phyloP scores from a whole-genome alignment of 1,284 basidiomycete genomes.

The Rhodotorula sp. region DNA sequence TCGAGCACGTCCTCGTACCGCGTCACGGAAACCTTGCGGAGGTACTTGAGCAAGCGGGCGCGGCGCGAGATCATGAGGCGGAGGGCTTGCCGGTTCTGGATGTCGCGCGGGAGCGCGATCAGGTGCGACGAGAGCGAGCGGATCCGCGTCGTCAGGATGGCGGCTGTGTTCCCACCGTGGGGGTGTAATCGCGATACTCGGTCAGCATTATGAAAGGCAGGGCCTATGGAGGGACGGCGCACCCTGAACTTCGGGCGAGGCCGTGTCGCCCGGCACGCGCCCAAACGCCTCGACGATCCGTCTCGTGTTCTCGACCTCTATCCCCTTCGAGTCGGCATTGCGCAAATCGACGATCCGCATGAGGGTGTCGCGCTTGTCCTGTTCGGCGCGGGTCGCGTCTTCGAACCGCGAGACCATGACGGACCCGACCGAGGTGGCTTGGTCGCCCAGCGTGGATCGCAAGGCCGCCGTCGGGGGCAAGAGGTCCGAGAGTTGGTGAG shows the following conservation, averaged over 20 bases:
- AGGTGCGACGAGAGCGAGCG: slow-evolving; percentile 78
- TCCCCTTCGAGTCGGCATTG: slow-evolving; percentile 79
- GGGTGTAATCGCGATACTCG: too few relatives aligned
- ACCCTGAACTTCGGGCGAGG: slow-evolving; percentile 85
- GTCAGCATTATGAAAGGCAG: too few relatives aligned
- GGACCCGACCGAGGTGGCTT: slow-evolving; percentile 32
- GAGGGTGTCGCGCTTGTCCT: slow-evolving; percentile 63
- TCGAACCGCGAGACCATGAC: slow-evolving; percentile 37
- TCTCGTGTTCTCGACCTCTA: slow-evolving; percentile 79
- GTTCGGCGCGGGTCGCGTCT: slow-evolving; percentile 51
- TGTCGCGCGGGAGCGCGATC: slow-evolving; percentile 66
- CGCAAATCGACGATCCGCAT: slow-evolving; percentile 74
- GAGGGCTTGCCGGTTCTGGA: slow-evolving; percentile 71
- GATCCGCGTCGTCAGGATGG: slow-evolving; percentile 80
- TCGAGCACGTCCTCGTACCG: slow-evolving; percentile 72
- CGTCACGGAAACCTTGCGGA: slow-evolving; percentile 64
- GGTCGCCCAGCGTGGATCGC: slow-evolving; percentile 43
- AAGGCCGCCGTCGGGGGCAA: slow-evolving; percentile 49
- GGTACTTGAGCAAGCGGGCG: slow-evolving; percentile 77
- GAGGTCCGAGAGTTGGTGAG: slow-evolving; percentile 13
- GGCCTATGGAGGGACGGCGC: slow-evolving; percentile 44
- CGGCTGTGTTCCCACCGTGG: slow-evolving; percentile 57
- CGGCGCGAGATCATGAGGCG: slow-evolving; percentile 75
- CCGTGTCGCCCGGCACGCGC: slow-evolving; percentile 71
- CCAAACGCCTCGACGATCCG: slow-evolving; percentile 77